Percentiles rank a stretch among this genome's conserved stretches.
These are phyloP conservation scores for Boletales sp. DNA, from an alignment of 768 basidiomycete genomes.

Conservation along the genomic window DNA sequence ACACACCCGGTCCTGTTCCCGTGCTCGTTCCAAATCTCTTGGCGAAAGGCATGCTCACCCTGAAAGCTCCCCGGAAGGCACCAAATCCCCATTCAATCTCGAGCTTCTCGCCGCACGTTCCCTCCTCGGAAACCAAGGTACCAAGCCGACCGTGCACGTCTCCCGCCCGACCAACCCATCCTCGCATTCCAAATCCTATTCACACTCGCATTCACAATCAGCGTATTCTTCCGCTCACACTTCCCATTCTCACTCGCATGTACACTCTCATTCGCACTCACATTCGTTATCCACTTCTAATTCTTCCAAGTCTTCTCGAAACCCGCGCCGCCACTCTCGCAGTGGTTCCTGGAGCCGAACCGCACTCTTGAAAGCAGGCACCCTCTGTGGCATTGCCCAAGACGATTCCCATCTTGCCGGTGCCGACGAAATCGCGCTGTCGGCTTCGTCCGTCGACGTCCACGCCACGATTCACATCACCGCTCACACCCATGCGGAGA, in stretches of 20 bases:
- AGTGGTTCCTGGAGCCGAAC: slow-evolving; percentile 38
- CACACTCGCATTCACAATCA: slow-evolving; percentile 26
- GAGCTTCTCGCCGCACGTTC: slow-evolving; percentile 67
- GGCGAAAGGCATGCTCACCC: slow-evolving; percentile 18
- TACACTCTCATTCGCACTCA: slow-evolving; percentile 35
- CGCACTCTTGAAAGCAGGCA: slow-evolving; percentile 35
- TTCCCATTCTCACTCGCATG: slow-evolving; percentile 17
- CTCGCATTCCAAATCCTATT: slow-evolving; percentile 27
- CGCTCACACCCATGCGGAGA: neutral
- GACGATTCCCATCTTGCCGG: slow-evolving; percentile 25
- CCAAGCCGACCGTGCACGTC: slow-evolving; percentile 40
- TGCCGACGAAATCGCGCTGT: slow-evolving; percentile 20
- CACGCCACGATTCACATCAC: slow-evolving; percentile 18
- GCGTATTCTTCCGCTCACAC: slow-evolving; percentile 18
- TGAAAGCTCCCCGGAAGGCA: slow-evolving; percentile 21
- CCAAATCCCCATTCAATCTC: slow-evolving; percentile 28
- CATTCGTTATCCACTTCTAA: slow-evolving; percentile 35
- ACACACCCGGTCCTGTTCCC: slow-evolving; percentile 57
- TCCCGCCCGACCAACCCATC: slow-evolving; percentile 14
- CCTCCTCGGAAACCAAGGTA: slow-evolving; percentile 60
- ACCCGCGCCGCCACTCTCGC: slow-evolving; percentile 30
- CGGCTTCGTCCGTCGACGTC: slow-evolving; percentile 20
- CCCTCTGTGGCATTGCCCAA: slow-evolving; percentile 23
- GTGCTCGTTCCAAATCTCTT: slow-evolving; percentile 42
- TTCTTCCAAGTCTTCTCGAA: slow-evolving; percentile 31